Base-by-base conservation (phyloP, 495 filamentous ascomycete genomes). In the Penicillium lagena region DNA sequence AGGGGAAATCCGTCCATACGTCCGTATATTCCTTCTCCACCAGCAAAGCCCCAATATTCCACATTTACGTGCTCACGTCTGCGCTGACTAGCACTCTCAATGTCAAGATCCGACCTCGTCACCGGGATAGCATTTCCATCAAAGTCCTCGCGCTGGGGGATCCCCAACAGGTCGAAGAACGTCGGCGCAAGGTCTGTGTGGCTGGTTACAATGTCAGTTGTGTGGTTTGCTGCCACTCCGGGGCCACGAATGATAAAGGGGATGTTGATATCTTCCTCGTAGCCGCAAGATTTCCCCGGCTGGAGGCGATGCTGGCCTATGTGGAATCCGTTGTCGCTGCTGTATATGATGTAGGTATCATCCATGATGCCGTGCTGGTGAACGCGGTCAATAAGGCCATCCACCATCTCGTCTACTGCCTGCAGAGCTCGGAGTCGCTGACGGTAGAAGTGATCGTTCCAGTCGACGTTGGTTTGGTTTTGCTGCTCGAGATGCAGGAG, bases 261-360 rank as follows among this genome's bases (percentile, higher is more conserved):
- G 4, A 86, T 71, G 47, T 81, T 77, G 50, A 84, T 77, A 45
- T 86, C 82, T 55, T 82, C 78, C 49, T 84, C 79, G 44, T 77
- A 85, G 12, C 76, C 77, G 45, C 74, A 79, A 41, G 74, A 66
- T 54, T 86, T 86, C 6, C 81, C 82, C 6, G 81, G 79, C 12
- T 75, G 71, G 22, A 84, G 52, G 6, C 82, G 67, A 55, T 86
- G 81, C 43, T 86, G 82, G 13, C 80, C 73, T 31, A 85, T 81
- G 46, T 84, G 80, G 52, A 77, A 85, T 0, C 82, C 82, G 50
- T 86, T 85, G 45, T 86, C 82, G 4, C 72, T 76, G 2, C 77
- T 79, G 56, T 82, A 85, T 37, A 86, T 63, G 37, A 86, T 68
- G 45, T 77, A 84, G 0, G 81, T 85, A 49, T 82, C 73, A 2